Evolutionary conservation across 805 yeast species (phyloP), one percentile per base, ranked within the genome.

Genomic region (Candida ovalis): DNA sequence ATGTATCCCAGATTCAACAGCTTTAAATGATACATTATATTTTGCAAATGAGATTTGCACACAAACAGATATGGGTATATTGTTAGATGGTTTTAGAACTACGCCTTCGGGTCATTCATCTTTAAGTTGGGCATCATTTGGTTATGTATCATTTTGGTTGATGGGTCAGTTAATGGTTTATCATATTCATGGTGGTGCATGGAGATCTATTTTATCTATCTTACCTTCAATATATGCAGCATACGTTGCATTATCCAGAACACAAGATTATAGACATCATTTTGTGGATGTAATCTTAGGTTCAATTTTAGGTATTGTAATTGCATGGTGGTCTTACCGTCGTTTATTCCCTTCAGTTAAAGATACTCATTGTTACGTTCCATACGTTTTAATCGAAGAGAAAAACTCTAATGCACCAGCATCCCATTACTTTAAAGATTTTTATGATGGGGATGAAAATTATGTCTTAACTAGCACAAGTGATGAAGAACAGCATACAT

Each of bases 261-360:
- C 96, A 0, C 85, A 86, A 59, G 99, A 92, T 67, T 91, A 91
- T 68, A 77, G 97, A 63, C 99, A 92, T 62, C 98, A 92, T 67
- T 89, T 88, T 61, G 72, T 87, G 17, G 99, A 92, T 66, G 85
- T 94, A 1, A 57, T 86, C 1, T 60, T 84, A 15, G 99, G 99
- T 3, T 72, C 86, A 25, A 17, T 72, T 1, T 61, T 92, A 2
- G 99, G 99, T 1, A 53, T 69, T 4, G 49, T 70, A 2, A 67
- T 84, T 30, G 92, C 91, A 0, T 70, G 68, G 65, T 74, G 79
- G 75, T 69, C 78, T 23, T 84, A 83, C 55, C 64, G 74, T 55
- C 67, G 84, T 32, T 65, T 75, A 39, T 83, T 76, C 66, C 86
- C 86, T 1, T 21, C 55, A 2, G 47, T 76, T 22, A 48, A 55